Evolutionary conservation across 768 basidiomycete genomes (phyloP), one percentile per base, ranked within the genome.

Genomic region (Mrakia gelida): DNA sequence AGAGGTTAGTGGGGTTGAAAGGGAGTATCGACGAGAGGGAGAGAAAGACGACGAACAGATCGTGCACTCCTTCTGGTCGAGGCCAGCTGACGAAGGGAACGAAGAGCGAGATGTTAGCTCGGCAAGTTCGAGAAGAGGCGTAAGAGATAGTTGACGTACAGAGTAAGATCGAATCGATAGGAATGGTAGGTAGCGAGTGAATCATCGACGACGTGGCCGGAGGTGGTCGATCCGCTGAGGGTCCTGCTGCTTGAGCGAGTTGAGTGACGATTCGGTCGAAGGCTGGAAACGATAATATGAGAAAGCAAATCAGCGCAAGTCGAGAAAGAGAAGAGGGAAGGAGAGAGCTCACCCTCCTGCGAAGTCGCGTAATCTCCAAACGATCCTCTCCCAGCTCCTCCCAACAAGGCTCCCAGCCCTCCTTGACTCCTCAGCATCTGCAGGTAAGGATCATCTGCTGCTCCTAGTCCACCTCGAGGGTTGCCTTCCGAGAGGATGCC

Each of bases 291-390:
- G 54, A 43, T 71, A 34, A 30, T 80, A 56, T 49, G 59, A 71
- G 67, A 65, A 18, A 8, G 30, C 43, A 28, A 5, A 45, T 23
- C 45, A 43, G 56, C 41, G 34, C 43, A 32, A 54, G 0, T 13
- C 18, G 54, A 16, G 13, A 2, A 26, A 43, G 23, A 30, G 70
- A 45, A 16, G 54, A 15, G 43, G 8, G 43, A 75, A 21, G 32
- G 34, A 45, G n/a, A 11, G 32, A 10, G 81, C 86, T 75, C 75
- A 90, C 94, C 92, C 88, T 94, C 92, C 84, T 96, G 92, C 80
- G 90, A 92, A 81, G 94, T 92, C 8, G 92, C 95, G 85, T 96
- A 97, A 83, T 97, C 95, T 4, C 95, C 95, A 88, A 91, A 89
- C 81, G 89, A 86, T 0, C 91, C 90, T 30, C 71, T 89, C 86